A percentile compares a stretch with the other conserved stretches of the same genome.
phyloP scores from a whole-genome alignment of 1,284 basidiomycete species.

The Cutaneotrichosporon curvatum region DNA sequence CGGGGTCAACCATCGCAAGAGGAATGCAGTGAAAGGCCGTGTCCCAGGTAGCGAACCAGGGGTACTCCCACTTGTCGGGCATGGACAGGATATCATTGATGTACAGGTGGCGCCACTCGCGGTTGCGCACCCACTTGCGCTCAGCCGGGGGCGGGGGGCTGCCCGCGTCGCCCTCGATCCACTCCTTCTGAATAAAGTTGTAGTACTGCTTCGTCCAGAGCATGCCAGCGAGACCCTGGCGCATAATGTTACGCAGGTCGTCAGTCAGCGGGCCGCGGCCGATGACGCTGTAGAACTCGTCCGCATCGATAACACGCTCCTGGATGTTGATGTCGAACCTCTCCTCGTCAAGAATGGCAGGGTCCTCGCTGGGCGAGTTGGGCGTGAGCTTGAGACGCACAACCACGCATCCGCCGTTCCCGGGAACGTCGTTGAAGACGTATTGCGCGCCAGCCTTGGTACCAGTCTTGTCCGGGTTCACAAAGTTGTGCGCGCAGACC shows the following conservation, averaged over 20 bases:
- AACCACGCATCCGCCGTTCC: constrained; percentile 86
- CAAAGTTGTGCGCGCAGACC: constrained; percentile 50
- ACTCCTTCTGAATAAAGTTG: constrained; percentile 90
- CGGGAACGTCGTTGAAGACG: constrained; percentile 76
- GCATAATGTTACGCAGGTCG: constrained; percentile 90
- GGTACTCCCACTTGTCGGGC: constrained; percentile 99
- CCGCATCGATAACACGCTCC: constrained; percentile 79
- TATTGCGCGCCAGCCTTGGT: constrained; percentile 94
- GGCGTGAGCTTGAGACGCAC: constrained; percentile 90
- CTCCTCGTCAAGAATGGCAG: constrained; percentile 77
- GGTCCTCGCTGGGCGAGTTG: constrained; percentile 63
- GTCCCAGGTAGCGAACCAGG: constrained; percentile 91
- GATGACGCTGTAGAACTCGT: constrained; percentile 86
- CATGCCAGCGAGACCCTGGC: constrained; percentile 97
- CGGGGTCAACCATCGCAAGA: constrained; percentile 86
- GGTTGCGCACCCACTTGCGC: constrained; percentile 77
- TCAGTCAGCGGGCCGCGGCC: constrained; percentile 76
- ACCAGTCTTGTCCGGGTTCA: constrained; percentile 80
- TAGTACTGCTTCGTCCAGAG: constrained; percentile 98
- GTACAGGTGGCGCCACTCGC: constrained; percentile 91
- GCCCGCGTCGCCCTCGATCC: constrained; percentile 88
- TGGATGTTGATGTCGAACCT: constrained; percentile 84
- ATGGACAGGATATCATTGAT: constrained; percentile 94
- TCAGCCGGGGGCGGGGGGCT: constrained; percentile 90
- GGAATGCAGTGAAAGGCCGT: constrained; percentile 98